Evolutionary conservation across 345 rosid species (phyloP), one percentile per base, ranked within the genome.

Genomic region (Syzygium aqueum): DNA sequence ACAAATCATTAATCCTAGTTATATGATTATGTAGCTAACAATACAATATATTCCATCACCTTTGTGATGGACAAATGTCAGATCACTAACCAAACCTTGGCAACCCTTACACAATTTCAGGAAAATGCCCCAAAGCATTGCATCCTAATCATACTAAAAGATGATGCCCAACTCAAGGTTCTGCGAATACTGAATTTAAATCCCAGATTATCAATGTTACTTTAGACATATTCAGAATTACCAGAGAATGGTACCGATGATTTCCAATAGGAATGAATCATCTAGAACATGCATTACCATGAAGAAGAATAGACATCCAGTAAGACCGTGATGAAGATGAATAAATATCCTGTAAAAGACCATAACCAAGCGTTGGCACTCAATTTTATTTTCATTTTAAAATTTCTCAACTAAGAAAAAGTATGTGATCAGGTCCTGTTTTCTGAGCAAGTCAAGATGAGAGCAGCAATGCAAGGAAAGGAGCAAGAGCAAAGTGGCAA

Each of bases 381-480:
- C n/a, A 53, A 86, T 27, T 85, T 85, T 84, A 30, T 22, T 7
- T 86, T 51, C 43, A 13, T 86, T 59, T 67, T 51, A 53, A 59
- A 43, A 28, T 65, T 84, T 51, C 65, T 86, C 84, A 53, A 27
- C 43, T n/a, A 43, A 88, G 83, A 50, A 84, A 73, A 78, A 65
- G 85, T 77, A 53, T 65, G 19, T 51, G 46, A 88, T 86, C 95
- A 95, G 95, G 97, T 93, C 59, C 88, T 95, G 86, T 95, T 96
- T 90, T 91, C 96, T 3, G 96, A 96, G 90, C 98, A 97, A 93
- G 88, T 93, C 63, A 96, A 97, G 92, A 93, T 97, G 94, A 93
- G 96, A 90, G 84, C 89, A 90, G 91, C 92, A 88, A 91, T 94
- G 96, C 91, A 91, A 89, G 95, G 89, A 21, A 94, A 94, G 90